phyloP scores from a whole-genome alignment of 1,284 basidiomycete genomes.

The Moesziomyces antarcticus region DNA sequence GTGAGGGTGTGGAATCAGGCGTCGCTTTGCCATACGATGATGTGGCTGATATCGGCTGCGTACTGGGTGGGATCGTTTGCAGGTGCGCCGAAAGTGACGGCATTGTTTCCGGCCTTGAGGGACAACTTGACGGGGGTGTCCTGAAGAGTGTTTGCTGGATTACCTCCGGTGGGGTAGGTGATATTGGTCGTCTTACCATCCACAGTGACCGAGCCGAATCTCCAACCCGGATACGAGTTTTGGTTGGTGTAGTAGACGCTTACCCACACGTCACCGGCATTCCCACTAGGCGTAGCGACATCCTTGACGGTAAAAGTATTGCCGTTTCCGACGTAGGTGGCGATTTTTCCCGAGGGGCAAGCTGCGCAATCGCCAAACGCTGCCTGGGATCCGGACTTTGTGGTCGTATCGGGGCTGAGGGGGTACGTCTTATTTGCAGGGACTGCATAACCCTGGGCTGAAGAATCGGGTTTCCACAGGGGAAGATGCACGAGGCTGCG shows the following conservation, averaged over 20 bases:
- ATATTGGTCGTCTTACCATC: not conserved
- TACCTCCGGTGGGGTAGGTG: slow-evolving; percentile 30
- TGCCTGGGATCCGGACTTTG: slow-evolving; percentile 3
- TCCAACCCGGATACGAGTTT: slow-evolving; percentile 16
- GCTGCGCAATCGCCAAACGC: slow-evolving; percentile 7
- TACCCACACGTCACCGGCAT: slow-evolving; percentile 17
- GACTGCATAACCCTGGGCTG: not conserved
- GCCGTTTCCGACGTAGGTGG: slow-evolving; percentile 21
- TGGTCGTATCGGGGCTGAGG: slow-evolving; percentile 3
- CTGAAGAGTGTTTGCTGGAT: slow-evolving; percentile 6
- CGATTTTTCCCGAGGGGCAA: slow-evolving; percentile 20
- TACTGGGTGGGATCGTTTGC: not conserved
- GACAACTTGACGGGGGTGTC: slow-evolving; percentile 27
- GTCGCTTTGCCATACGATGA: slow-evolving; percentile 34
- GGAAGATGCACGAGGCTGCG: slow-evolving; percentile 12
- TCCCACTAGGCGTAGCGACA: slow-evolving; percentile 16
- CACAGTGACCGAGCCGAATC: slow-evolving; percentile 12
- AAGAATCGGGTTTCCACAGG: slow-evolving; percentile 12
- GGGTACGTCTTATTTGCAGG: slow-evolving; percentile 14
- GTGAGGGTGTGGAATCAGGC: not conserved
- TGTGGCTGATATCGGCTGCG: slow-evolving; percentile 29
- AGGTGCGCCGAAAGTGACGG: slow-evolving; percentile 15
- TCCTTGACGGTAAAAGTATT: slow-evolving; percentile 16
- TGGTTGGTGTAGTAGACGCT: slow-evolving; percentile 27
- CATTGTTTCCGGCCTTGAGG: slow-evolving; percentile 15